phyloP scores from a whole-genome alignment of 495 filamentous ascomycete genomes.

The Elasticomyces elasticus region DNA sequence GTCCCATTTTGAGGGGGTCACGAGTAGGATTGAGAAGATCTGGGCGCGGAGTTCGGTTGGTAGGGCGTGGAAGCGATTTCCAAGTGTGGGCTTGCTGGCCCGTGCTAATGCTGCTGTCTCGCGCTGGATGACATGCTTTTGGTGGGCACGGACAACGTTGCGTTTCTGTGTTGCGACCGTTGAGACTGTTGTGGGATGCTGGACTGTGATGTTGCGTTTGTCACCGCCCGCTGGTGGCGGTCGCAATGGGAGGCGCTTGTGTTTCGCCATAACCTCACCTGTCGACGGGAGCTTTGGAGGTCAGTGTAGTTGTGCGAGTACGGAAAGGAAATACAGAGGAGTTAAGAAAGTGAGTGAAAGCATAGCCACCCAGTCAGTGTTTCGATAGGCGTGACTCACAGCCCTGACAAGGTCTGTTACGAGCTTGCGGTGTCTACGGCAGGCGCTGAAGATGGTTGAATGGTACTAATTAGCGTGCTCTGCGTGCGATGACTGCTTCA shows the following conservation, averaged over 20 bases:
- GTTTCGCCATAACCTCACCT: background rate
- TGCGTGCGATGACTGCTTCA: too few species aligned
- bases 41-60: conserved; percentile 10
- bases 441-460: background rate
- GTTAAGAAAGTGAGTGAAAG: too few species aligned
- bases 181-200: background rate
- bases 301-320: background rate
- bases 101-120: background rate
- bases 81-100: background rate
- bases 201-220: background rate
- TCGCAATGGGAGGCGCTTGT: background rate
- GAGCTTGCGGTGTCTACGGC: background rate
- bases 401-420: background rate
- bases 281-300: background rate
- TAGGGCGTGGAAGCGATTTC: conserved; percentile 13
- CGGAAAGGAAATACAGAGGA: background rate
- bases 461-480: too few species aligned
- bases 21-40: conserved; percentile 9
- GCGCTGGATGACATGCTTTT: background rate
- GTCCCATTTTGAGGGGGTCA: conserved; percentile 7
- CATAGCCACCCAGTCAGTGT: too few species aligned
- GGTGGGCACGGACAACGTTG: background rate
- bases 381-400: too few species aligned
- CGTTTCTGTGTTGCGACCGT: background rate
- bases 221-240: background rate